A percentile compares a stretch with the other conserved stretches of the same genome.
Conservation (phyloP, 345 rosid genomes). For the Erodium maritimum region DNA sequence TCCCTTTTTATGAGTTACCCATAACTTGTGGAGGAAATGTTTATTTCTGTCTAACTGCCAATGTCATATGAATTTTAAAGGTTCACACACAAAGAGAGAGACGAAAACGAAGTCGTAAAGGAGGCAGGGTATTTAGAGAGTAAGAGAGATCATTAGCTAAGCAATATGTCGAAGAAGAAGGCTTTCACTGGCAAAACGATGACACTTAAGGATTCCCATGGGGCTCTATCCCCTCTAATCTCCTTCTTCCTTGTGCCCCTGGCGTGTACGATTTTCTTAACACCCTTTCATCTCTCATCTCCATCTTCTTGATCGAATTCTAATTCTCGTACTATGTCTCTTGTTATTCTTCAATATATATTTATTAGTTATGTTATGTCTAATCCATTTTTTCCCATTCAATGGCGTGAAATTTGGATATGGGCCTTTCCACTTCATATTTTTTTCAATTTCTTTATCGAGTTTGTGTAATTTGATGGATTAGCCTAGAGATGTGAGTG, state of each 20-base stretch:
- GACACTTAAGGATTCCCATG: conserved; percentile 88
- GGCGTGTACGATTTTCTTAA: conserved; percentile 47
- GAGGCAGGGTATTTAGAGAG: no score
- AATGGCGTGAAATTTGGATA: conserved; percentile 13
- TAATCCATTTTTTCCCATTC: not conserved
- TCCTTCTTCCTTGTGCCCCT: conserved; percentile 85
- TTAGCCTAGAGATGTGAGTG: not conserved
- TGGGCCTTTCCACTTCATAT: not conserved
- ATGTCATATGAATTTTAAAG: no score
- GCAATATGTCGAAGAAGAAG: conserved; percentile 78
- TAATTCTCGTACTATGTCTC: no score
- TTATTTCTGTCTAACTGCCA: no score
- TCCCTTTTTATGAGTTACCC: no score
- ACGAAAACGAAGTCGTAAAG: no score
- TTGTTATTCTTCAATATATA: not conserved
- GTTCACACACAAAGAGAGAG: no score
- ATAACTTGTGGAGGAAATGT: no score
- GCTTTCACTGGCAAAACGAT: conserved; percentile 56
- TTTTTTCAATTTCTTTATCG: conserved; percentile 8
- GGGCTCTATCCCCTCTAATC: conserved; percentile 85
- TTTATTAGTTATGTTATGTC: not conserved
- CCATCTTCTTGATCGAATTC: not conserved
- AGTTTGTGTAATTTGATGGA: conserved; percentile 1
- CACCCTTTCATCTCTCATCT: not conserved
- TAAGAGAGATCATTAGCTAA: not conserved